Evolutionary conservation across 2,329 filamentous ascomycete species (phyloP).

Genomic region (Diaporthe eres): DNA sequence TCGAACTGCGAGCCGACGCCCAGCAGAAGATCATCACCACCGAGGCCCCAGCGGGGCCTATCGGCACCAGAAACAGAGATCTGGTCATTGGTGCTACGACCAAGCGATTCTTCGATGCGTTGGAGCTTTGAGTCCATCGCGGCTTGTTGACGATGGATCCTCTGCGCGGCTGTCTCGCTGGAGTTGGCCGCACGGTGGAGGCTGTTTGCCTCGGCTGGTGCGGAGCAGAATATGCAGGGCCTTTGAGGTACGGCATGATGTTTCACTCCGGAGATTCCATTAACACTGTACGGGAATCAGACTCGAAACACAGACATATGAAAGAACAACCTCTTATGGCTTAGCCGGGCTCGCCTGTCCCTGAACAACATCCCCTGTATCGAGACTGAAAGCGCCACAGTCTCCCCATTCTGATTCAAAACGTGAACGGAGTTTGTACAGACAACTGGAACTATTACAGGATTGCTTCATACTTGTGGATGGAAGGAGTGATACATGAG

Average conservation of each 20-base stretch:
- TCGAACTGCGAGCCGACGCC: constrained; percentile 2
- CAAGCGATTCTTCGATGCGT: not conserved
- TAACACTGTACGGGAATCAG: not conserved
- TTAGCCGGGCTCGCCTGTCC: not conserved
- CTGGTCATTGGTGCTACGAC: not conserved
- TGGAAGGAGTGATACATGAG: not conserved
- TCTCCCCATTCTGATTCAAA: too few species aligned
- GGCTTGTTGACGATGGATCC: not conserved
- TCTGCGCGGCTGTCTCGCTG: not conserved
- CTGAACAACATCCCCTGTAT: too few species aligned
- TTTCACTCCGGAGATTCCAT: not conserved
- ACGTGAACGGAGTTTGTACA: too few species aligned
- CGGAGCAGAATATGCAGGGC: not conserved
- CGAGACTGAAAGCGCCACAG: not conserved
- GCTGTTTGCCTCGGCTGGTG: not conserved
- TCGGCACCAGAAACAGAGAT: too few species aligned
- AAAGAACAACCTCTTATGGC: not conserved
- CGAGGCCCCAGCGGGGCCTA: not conserved
- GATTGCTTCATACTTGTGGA: too few species aligned
- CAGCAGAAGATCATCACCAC: not conserved
- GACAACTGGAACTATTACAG: too few species aligned
- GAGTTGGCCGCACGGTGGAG: not conserved
- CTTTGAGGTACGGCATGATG: too few species aligned
- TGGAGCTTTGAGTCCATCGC: not conserved
- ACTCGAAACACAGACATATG: too few species aligned